Evolutionary conservation across 805 yeast genomes (phyloP).

Genomic region (Ogataea nakhonphanomensis): DNA sequence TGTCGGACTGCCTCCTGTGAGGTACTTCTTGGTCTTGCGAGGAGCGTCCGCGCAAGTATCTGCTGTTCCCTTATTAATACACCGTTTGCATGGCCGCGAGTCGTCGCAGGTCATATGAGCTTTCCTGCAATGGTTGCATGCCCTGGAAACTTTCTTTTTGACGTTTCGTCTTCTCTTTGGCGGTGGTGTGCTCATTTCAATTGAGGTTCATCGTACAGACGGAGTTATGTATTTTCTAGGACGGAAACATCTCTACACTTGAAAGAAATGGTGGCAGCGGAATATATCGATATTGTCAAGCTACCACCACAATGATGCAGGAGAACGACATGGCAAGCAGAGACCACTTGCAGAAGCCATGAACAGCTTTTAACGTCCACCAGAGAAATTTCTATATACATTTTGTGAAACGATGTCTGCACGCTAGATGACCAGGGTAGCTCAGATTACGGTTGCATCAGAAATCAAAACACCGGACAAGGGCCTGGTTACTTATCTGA

Average conservation of each 20-base stretch:
- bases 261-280: no score
- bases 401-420: no score
- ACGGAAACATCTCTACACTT: neutral
- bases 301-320: no score
- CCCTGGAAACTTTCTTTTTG: slow-evolving; percentile 68
- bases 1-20: slow-evolving; percentile 49
- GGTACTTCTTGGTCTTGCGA: slow-evolving; percentile 77
- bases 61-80: slow-evolving; percentile 64
- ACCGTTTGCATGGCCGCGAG: slow-evolving; percentile 59
- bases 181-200: neutral
- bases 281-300: no score
- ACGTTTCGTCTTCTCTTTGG: slow-evolving; percentile 33
- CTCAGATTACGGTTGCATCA: no score
- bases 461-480: no score
- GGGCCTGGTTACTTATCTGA: no score
- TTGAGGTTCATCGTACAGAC: neutral
- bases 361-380: no score
- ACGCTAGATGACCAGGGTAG: no score
- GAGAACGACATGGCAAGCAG: no score
- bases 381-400: no score
- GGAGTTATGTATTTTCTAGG: neutral
- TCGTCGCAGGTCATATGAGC: slow-evolving; percentile 92
- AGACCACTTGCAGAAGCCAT: no score
- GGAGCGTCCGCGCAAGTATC: slow-evolving; percentile 85
- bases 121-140: slow-evolving; percentile 87